A percentile compares a stretch with the other conserved stretches of the same genome.
Evolutionary conservation across 768 basidiomycete species (phyloP).

Genomic region (Hericium rajendrae): DNA sequence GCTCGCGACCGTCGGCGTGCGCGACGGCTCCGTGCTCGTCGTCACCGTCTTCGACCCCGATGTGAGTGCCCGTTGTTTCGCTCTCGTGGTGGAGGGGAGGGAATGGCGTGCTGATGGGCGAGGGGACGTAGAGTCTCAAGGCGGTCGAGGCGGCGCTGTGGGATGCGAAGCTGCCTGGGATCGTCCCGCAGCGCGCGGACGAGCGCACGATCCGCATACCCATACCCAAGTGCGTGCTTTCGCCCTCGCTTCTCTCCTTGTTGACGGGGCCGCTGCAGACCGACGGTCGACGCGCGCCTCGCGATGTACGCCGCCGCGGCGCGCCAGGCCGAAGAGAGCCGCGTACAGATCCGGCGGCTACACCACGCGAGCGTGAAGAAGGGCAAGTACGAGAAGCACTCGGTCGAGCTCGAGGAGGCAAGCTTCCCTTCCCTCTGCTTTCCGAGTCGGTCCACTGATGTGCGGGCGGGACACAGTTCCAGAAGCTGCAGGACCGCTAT

Average conservation of each 20-base stretch:
- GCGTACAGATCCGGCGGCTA: constrained; percentile 66
- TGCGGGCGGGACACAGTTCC: constrained; percentile 41
- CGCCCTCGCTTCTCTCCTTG: not conserved
- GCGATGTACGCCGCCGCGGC: constrained; percentile 45
- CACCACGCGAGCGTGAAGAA: constrained; percentile 58
- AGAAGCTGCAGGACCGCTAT: constrained; percentile 56
- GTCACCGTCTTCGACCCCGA: constrained; percentile 73
- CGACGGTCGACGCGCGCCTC: constrained; percentile 64
- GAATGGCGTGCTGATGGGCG: not conserved
- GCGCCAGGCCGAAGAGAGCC: constrained; percentile 65
- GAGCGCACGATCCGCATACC: constrained; percentile 67
- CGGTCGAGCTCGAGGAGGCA: constrained; percentile 64
- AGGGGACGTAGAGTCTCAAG: constrained; percentile 56
- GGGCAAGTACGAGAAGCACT: constrained; percentile 60
- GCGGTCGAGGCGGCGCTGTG: constrained; percentile 67
- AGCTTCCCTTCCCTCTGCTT: constrained; percentile 11
- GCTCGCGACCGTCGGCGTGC: constrained; percentile 70
- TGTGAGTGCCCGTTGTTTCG: constrained; percentile 38
- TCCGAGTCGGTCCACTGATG: not conserved
- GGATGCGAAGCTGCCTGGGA: constrained; percentile 61
- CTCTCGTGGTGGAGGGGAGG: not conserved
- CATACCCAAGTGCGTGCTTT: constrained; percentile 55
- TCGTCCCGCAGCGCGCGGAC: constrained; percentile 66
- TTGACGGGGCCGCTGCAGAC: constrained; percentile 31
- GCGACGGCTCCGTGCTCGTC: constrained; percentile 64